phyloP scores from a whole-genome alignment of 345 rosid species.

The Geranium rotundifolium region DNA sequence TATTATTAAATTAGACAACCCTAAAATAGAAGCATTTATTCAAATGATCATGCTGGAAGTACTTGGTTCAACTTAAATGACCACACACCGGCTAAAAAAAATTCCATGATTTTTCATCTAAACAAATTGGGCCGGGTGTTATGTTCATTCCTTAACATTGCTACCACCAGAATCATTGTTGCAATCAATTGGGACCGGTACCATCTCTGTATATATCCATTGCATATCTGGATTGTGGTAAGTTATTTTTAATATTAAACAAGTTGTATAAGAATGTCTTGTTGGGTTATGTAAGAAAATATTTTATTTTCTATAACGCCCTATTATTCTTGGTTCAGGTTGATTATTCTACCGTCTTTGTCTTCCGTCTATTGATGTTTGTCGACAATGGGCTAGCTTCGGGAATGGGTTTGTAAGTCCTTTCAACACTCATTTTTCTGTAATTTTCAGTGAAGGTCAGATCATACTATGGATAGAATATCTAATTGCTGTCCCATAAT shows the following conservation, averaged over 20 bases:
- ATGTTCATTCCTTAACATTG: slow-evolving; percentile 24
- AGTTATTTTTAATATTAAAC: slow-evolving; percentile 14
- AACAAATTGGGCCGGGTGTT: not conserved
- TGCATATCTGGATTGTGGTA: slow-evolving; percentile 99
- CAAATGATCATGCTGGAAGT: not conserved
- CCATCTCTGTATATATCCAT: slow-evolving; percentile 58
- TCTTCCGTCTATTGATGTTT: slow-evolving; percentile 90
- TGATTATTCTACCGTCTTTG: slow-evolving; percentile 76
- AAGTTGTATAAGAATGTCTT: slow-evolving; percentile 1
- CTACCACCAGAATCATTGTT: slow-evolving; percentile 55
- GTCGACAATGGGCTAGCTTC: slow-evolving; percentile 89
- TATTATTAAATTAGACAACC: not conserved
- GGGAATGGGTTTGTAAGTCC: slow-evolving; percentile 95
- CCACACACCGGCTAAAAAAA: too few species aligned
- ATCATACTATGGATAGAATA: not conserved
- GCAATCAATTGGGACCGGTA: slow-evolving; percentile 84
- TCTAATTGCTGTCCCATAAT: not conserved
- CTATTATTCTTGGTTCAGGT: slow-evolving; percentile 44
- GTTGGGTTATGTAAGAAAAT: slow-evolving; percentile 1
- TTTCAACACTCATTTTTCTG: slow-evolving; percentile 1
- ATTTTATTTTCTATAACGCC: slow-evolving; percentile 2
- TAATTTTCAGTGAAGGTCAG: not conserved
- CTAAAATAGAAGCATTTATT: not conserved
- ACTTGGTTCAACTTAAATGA: not conserved
- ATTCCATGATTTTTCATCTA: too few species aligned